Evolutionary conservation across 2,329 filamentous ascomycete genomes (phyloP).

Genomic region (Sporothrix pallida): DNA sequence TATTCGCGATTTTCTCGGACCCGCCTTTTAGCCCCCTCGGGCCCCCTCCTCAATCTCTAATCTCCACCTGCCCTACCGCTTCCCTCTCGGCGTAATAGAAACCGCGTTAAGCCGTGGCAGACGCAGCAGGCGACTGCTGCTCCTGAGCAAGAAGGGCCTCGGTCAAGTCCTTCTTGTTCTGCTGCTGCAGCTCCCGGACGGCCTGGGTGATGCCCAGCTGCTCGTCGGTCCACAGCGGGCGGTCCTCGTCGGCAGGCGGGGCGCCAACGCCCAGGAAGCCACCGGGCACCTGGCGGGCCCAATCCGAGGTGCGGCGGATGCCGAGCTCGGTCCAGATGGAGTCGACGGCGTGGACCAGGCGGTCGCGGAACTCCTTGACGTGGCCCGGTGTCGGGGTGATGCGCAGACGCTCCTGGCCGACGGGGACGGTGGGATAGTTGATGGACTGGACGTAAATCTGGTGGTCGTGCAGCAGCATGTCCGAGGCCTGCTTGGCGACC

Average conservation of each 20-base stretch:
- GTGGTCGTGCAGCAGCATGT: slow-evolving; percentile 87
- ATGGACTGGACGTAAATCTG: slow-evolving; percentile 98
- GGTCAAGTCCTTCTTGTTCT: slow-evolving; percentile 56
- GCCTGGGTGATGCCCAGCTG: slow-evolving; percentile 80
- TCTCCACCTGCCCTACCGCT: background rate
- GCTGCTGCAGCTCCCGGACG: slow-evolving; percentile 60
- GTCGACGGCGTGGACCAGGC: slow-evolving; percentile 83
- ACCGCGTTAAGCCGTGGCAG: slow-evolving; percentile 27
- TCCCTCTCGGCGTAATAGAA: slow-evolving; percentile 16
- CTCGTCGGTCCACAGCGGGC: slow-evolving; percentile 88
- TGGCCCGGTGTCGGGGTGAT: slow-evolving; percentile 97
- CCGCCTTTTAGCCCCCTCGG: too few species aligned
- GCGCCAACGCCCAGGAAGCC: slow-evolving; percentile 95
- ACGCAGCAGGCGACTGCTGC: slow-evolving; percentile 33
- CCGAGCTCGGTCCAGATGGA: slow-evolving; percentile 85
- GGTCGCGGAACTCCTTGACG: slow-evolving; percentile 79
- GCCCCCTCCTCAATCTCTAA: too few species aligned
- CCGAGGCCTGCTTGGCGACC: slow-evolving; percentile 87
- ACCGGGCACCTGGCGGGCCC: slow-evolving; percentile 74
- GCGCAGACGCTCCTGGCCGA: slow-evolving; percentile 94
- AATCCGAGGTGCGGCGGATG: slow-evolving; percentile 92
- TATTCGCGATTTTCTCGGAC: too few species aligned
- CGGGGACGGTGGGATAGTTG: slow-evolving; percentile 97
- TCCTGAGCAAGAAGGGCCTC: slow-evolving; percentile 66
- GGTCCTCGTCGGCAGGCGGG: slow-evolving; percentile 61